Evolutionary conservation across 2,329 filamentous ascomycete species (phyloP), one percentile per base, ranked within the genome.

Genomic region (Dichotomopilus funicola): DNA sequence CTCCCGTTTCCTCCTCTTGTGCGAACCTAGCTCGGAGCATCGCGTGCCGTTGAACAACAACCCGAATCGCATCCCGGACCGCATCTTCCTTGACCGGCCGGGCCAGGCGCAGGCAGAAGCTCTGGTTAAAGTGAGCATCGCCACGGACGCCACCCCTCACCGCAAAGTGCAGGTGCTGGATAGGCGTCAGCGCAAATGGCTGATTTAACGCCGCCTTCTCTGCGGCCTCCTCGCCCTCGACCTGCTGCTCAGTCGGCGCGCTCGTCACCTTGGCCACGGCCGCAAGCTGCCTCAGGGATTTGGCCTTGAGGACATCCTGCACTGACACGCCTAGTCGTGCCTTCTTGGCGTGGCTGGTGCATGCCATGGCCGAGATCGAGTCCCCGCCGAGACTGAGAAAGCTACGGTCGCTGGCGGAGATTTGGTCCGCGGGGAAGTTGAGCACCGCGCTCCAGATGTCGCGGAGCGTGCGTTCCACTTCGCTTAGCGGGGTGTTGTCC

Each of bases 381-480:
- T 77, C 74, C 2, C 75, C 75, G 2, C 75, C 74, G 0, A 75
- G 62, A 4, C 62, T 60, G 12, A 74, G 66, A 50, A 77, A 75
- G 46, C 68, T 67, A 38, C 62, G 57, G 33, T 67, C 63, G 11
- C 68, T 65, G 0, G 65, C 51, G 0, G 66, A 62, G 31, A 72
- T 62, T 2, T 68, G 60, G 0, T 64, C 63, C 0, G 65, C 56
- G 0, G 67, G 55, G 3, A 74, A 57, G 49, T 73, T 70, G 6
- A 79, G n/a, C 5, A 67, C 48, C 36, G 51, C 6, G 31, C 53
- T 51, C 53, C 53, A 55, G 5, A 47, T 51, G n/a, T 55, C 36
- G 6, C 53, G 42, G 0, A 76, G 54, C 55, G 33, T 63, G 4
- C 7, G 7, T 6, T 55, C 53, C 5, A 41, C 11, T 11, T 55